Base-by-base conservation (phyloP, 371 early-diverging fungal species). In the Haplosporangium sp. region DNA sequence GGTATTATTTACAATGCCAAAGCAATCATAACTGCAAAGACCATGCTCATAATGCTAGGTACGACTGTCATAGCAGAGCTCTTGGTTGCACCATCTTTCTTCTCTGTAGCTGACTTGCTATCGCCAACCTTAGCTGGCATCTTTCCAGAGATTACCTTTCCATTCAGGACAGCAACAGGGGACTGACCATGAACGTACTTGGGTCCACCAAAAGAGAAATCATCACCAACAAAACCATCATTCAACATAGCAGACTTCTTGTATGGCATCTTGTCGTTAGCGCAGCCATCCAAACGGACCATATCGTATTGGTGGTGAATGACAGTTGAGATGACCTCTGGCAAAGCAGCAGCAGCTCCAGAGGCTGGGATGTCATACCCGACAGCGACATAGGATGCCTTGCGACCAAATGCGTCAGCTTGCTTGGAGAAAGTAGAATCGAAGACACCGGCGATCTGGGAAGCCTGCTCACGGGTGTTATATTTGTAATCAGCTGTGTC, bases 331-430 rank as follows among this genome's bases (percentile, higher is more conserved):
- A 89, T 79, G 40, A 86, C 72, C 11, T 86, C 82, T 15, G 85
- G 83, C 15, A 86, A 63, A 9, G 88, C 88, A 47, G 77, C 83
- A n/a, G 85, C 84, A 0, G 88, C 88, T 0, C 88, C 86, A 0
- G 90, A 86, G 63, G 85, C 86, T 0, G 88, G 90, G 62, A 88
- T 84, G 65, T 89, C 90, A 39, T 89, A 89, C 8, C 88, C 88
- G 35, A 89, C 83, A 1, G 83, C 85, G 34, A 89, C 85, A 47
- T 87, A 88, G 1, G 86, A 85, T 4, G 84, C 88, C 69, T 88
- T 88, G 61, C 85, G 85, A 69, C 88, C 88, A 61, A 86, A 89
- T 0, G 87, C 87, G 47, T 87, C 87, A 10, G 83, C 73, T 69
- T 89, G 88, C 52, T 84, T 87, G 17, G 65, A 50, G 62, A 89